These are phyloP conservation scores for Septoria petroselini DNA, from an alignment of 2,329 filamentous ascomycete genomes.

Conservation along the genomic window DNA sequence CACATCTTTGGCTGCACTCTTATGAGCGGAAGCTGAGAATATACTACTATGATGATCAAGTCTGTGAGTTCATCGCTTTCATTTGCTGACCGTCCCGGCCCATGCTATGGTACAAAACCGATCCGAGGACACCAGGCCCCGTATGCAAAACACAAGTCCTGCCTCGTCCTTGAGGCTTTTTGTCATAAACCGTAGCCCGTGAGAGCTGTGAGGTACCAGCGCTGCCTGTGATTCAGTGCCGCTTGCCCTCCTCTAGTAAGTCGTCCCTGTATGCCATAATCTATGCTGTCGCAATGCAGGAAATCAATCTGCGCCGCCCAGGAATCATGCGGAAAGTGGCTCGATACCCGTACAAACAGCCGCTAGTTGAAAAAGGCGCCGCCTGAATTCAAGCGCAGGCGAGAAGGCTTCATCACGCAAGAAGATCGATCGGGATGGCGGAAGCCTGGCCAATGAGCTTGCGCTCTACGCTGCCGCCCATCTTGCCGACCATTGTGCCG, in stretches of 20 bases:
- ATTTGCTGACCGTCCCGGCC: too few relatives aligned
- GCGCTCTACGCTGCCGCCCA: too few relatives aligned
- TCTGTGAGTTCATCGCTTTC: too few relatives aligned
- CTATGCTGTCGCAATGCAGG: neutral
- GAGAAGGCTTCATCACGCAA: too few relatives aligned
- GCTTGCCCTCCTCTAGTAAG: constrained; percentile 3
- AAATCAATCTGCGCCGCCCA: neutral
- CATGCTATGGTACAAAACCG: neutral
- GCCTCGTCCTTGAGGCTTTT: neutral
- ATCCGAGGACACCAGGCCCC: neutral
- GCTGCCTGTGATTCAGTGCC: neutral
- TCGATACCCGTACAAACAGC: neutral
- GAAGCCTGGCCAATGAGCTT: too few relatives aligned
- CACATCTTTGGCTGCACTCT: too few relatives aligned
- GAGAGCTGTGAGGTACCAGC: neutral
- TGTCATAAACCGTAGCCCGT: neutral
- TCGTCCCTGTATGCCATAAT: constrained; percentile 1
- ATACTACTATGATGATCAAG: too few relatives aligned
- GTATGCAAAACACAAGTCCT: neutral
- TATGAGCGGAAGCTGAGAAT: too few relatives aligned
- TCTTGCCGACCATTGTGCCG: too few relatives aligned
- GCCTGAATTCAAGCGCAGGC: too few relatives aligned
- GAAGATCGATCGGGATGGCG: too few relatives aligned
- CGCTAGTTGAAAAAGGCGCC: too few relatives aligned
- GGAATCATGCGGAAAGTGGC: constrained; percentile 2